These are phyloP conservation scores for Apiospora pterosperma DNA, from an alignment of 2,329 filamentous ascomycete species.

Conservation along the genomic window DNA sequence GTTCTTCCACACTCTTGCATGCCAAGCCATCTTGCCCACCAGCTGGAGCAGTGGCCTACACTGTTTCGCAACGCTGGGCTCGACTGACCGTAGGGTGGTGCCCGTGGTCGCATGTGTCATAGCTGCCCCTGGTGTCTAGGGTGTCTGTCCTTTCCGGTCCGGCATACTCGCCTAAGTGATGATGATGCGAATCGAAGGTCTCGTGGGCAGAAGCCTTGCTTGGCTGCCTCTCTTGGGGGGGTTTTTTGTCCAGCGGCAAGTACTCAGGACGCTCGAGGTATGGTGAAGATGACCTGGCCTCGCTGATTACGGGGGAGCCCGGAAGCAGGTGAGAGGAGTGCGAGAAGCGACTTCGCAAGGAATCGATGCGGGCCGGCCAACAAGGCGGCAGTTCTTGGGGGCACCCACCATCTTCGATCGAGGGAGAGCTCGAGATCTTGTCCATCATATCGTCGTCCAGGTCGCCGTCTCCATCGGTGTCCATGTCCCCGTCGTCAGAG, in stretches of 20 bases:
- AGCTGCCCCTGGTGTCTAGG: slow-evolving; percentile 11
- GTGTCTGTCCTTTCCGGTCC: slow-evolving; percentile 17
- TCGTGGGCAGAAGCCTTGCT: slow-evolving; percentile 29
- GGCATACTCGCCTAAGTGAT: slow-evolving; percentile 47
- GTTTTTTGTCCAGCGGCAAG: slow-evolving; percentile 21
- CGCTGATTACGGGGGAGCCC: slow-evolving; percentile 26
- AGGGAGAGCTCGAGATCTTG: slow-evolving; percentile 97
- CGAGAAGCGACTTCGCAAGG: slow-evolving; percentile 31
- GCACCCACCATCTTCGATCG: slow-evolving; percentile 97
- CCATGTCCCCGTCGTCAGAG: slow-evolving; percentile 61
- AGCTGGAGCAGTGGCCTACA: background rate
- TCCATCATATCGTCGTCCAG: slow-evolving; percentile 95
- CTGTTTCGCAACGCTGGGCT: slow-evolving; percentile 18
- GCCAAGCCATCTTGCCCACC: slow-evolving; percentile 18
- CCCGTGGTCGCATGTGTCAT: background rate
- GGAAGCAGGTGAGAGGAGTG: slow-evolving; percentile 17
- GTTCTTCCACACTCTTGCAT: slow-evolving; percentile 8
- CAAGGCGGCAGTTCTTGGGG: slow-evolving; percentile 33
- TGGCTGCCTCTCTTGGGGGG: slow-evolving; percentile 20
- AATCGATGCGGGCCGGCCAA: slow-evolving; percentile 43
- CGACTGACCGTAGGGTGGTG: slow-evolving; percentile 26
- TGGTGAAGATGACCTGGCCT: slow-evolving; percentile 39
- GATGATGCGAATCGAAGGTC: slow-evolving; percentile 40
- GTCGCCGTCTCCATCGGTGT: slow-evolving; percentile 69
- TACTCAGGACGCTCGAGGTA: slow-evolving; percentile 36